A percentile compares a stretch with the other conserved stretches of the same genome.
Conservation (phyloP, 2,329 filamentous ascomycete genomes). For the Allantophomopsis cytisporea region DNA sequence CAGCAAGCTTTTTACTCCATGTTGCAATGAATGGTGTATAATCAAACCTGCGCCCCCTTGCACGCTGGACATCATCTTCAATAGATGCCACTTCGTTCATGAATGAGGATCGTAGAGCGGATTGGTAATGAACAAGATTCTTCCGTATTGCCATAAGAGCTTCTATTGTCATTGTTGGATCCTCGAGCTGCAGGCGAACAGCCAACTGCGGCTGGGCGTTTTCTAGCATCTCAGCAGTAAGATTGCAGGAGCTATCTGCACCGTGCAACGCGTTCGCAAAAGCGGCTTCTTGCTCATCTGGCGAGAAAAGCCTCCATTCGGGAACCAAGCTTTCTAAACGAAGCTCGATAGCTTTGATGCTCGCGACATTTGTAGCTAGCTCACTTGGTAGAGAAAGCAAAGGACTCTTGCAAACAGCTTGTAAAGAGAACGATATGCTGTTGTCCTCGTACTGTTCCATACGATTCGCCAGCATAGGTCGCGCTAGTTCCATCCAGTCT, state of each 20-base stretch:
- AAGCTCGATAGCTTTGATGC: conserved; percentile 23
- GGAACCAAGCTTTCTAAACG: conserved; percentile 22
- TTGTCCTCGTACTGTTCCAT: conserved; percentile 55
- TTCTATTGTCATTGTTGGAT: conserved; percentile 4
- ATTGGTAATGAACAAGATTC: conserved; percentile 26
- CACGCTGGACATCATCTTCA: conserved; percentile 34
- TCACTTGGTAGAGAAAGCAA: conserved; percentile 20
- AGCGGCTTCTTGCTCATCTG: neutral
- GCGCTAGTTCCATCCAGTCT: conserved; percentile 56
- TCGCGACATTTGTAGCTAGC: conserved; percentile 28
- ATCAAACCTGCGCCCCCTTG: conserved; percentile 46
- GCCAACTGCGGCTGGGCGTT: conserved; percentile 1
- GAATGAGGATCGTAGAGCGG: conserved; percentile 28
- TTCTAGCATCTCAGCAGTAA: conserved; percentile 9
- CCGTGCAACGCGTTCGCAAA: conserved; percentile 2
- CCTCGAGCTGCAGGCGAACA: conserved; percentile 4
- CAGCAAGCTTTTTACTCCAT: conserved; percentile 58
- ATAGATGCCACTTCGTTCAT: conserved; percentile 30
- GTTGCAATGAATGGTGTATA: conserved; percentile 54
- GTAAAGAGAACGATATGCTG: conserved; percentile 61
- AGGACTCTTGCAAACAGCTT: conserved; percentile 61
- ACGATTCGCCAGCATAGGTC: conserved; percentile 48
- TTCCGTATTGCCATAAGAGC: conserved; percentile 22
- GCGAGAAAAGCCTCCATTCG: conserved; percentile 26
- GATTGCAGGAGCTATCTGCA: conserved; percentile 4